Conservation (phyloP, 2,329 filamentous ascomycete species). For the Alternaria arborescens region DNA sequence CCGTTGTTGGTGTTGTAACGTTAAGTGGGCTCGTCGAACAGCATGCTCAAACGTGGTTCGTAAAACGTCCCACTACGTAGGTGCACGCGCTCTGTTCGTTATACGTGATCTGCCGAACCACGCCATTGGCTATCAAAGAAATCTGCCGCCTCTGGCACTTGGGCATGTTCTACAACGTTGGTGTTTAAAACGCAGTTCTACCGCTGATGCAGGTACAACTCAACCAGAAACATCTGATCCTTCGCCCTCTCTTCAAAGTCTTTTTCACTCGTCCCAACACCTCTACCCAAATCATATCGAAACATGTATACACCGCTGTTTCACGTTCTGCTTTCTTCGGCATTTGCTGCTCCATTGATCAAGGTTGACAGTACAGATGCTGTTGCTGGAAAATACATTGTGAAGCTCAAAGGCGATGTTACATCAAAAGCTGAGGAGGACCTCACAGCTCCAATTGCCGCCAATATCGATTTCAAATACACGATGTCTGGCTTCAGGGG, state of each 20-base stretch:
- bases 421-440: conserved; percentile 27
- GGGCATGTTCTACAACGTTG: neutral
- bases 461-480: conserved; percentile 42
- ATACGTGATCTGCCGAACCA: neutral
- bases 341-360: neutral
- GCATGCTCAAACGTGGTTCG: conserved; percentile 1
- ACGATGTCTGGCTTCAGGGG: conserved; percentile 49
- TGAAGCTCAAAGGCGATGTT: conserved; percentile 53
- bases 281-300: neutral
- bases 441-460: conserved; percentile 29
- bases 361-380: neutral
- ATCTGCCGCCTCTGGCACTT: neutral
- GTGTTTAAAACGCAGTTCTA: conserved; percentile 5
- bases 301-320: neutral
- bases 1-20: neutral
- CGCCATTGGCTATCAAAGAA: neutral
- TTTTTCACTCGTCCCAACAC: neutral
- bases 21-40: neutral
- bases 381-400: conserved; percentile 36
- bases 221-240: neutral
- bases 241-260: neutral
- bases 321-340: neutral
- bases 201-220: neutral
- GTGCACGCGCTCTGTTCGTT: conserved; percentile 2
- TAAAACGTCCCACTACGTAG: conserved; percentile 10